A percentile compares a stretch with the other conserved stretches of the same genome.
Conservation (phyloP, 495 filamentous ascomycete species). For the Hypomontagnella submonticulosa region DNA sequence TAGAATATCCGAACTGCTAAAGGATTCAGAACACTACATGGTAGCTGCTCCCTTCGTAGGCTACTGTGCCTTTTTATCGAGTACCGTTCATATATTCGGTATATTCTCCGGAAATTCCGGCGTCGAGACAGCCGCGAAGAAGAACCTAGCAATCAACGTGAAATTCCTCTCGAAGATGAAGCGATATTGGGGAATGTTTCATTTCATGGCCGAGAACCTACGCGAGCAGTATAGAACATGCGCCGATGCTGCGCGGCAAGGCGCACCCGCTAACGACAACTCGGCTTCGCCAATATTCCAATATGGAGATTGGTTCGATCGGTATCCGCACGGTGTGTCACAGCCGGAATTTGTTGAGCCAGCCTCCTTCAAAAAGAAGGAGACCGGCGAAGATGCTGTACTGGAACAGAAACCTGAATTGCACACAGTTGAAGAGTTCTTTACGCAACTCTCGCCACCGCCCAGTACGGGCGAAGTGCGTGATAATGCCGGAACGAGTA, state of each 20-base stretch:
- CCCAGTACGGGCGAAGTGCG: conserved; percentile 57
- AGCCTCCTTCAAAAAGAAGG: conserved; percentile 71
- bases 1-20: conserved; percentile 84
- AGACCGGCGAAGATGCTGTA: conserved; percentile 81
- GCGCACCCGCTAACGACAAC: conserved; percentile 61
- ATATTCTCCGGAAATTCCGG: conserved; percentile 82
- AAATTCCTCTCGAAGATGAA: conserved; percentile 94
- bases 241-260: conserved; percentile 75
- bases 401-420: conserved; percentile 87
- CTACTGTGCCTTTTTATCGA: conserved; percentile 92
- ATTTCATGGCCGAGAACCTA: conserved; percentile 92
- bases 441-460: conserved; percentile 80
- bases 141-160: conserved; percentile 88
- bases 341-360: conserved; percentile 85
- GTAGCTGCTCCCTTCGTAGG: conserved; percentile 92
- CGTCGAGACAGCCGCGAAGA: conserved; percentile 81
- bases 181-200: conserved; percentile 97
- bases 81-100: conserved; percentile 90
- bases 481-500: conserved; percentile 42
- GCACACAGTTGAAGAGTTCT: conserved; percentile 95
- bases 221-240: conserved; percentile 89
- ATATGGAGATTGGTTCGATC: conserved; percentile 97
- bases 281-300: conserved; percentile 80
- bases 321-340: conserved; percentile 92
- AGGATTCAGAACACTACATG: conserved; percentile 79